These are phyloP conservation scores for Eucalyptus lansdowneana DNA, from an alignment of 345 rosid genomes.

Conservation along the genomic window DNA sequence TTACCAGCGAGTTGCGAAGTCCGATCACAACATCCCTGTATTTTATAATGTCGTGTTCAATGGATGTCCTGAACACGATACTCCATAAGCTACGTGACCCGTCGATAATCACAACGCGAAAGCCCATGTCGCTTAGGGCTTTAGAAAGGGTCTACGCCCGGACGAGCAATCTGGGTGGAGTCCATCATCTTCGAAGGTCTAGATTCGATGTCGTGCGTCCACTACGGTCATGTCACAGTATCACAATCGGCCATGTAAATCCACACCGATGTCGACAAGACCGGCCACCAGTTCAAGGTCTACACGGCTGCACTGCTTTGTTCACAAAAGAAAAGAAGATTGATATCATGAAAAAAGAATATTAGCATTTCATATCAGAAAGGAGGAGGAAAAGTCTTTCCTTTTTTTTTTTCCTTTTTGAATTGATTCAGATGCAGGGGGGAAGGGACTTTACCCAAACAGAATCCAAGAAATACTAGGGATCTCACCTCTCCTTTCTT, in stretches of 20 bases:
- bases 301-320: not conserved
- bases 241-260: not conserved
- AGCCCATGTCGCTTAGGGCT: not conserved
- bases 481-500: not conserved
- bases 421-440: not conserved
- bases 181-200: not conserved
- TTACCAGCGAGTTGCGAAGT: not conserved
- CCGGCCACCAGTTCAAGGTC: not conserved
- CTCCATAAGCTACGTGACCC: too few species aligned
- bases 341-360: not conserved
- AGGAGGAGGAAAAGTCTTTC: not conserved
- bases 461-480: not conserved
- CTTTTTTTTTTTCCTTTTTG: not conserved
- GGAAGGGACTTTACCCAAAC: not conserved
- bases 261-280: not conserved
- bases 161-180: not conserved
- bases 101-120: not conserved
- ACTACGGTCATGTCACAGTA: not conserved
- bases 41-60: not conserved
- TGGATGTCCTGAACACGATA: not conserved
- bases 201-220: not conserved
- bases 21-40: not conserved
- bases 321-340: not conserved
- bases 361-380: not conserved
- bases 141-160: not conserved